These are phyloP conservation scores for Chaetomium globosum DNA, from an alignment of 2,329 filamentous ascomycete species.

Conservation along the genomic window DNA sequence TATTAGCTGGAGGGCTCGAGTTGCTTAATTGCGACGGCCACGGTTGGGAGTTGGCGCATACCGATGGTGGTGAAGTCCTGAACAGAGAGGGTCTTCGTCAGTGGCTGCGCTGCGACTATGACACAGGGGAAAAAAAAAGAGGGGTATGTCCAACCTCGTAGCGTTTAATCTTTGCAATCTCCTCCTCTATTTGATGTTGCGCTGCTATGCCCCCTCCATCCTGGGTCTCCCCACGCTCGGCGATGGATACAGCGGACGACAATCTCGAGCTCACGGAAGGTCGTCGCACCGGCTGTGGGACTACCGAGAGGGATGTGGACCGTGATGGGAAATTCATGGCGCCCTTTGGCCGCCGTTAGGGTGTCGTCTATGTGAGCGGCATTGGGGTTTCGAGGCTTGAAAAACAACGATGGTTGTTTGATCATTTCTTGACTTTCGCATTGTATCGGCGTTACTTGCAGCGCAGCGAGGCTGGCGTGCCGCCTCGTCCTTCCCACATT, in stretches of 20 bases:
- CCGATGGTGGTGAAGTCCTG: conserved; percentile 93
- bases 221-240: conserved; percentile 65
- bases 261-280: conserved; percentile 66
- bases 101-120: conserved; percentile 1
- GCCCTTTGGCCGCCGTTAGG: conserved; percentile 32
- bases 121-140: conserved; percentile 1
- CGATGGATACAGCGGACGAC: conserved; percentile 66
- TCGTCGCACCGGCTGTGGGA: conserved; percentile 45
- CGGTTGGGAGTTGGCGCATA: conserved; percentile 40
- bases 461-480: neutral
- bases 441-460: conserved; percentile 1
- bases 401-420: neutral
- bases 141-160: conserved; percentile 66
- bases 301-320: conserved; percentile 58
- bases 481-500: neutral
- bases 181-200: conserved; percentile 79
- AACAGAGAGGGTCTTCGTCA: conserved; percentile 19
- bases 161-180: conserved; percentile 96
- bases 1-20: conserved; percentile 41
- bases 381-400: conserved; percentile 23
- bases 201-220: conserved; percentile 53
- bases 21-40: neutral
- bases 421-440: neutral
- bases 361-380: conserved; percentile 42
- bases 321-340: conserved; percentile 54